Evolutionary conservation across 2,329 filamentous ascomycete species (phyloP), one percentile per base, ranked within the genome.

Genomic region (Fulvia fulva): DNA sequence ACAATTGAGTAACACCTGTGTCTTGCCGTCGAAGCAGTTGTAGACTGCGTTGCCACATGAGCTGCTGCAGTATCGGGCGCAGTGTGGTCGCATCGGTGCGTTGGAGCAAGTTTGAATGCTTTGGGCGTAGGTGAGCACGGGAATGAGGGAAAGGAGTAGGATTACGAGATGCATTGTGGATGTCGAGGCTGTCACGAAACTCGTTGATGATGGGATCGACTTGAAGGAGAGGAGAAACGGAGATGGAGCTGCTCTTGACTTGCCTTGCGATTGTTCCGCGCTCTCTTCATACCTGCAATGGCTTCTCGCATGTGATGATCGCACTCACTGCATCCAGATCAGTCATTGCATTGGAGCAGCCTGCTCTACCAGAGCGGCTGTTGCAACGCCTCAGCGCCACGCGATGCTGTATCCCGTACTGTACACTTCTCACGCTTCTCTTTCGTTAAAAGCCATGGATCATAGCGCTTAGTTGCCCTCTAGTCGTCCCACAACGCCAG

Each of bases 401-500:
- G 57, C 58, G 53, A 63, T 63, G 63, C 63, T 61, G 53, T 51
- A 43, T 34, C 56, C 56, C 57, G 46, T 62, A 65, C 56, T 59
- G 54, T 65, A 63, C 63, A 63, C 55, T 53, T 19, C 61, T 49
- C 14, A n/a, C 1, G 37, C 43, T 19, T 53, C 22, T 57, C 51
- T 16, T 11, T 55, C 44, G 8, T 43, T 43, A 41, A 11, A 11
- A 25, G 8, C 5, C 23, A n/a, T 19, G 3, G 12, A 21, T 55
- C 44, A 22, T 22, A 43, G 23, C 5, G 12, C 16, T 30, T 64
- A 81, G 68, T 81, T 81, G 53, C 76, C 77, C 45, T 78, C 78
- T 61, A 95, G 84, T 74, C 92, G 86, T 74, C 89, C 88, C 61
- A 99, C 94, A 61, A 96, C 91, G 47, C 86, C 83, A 60, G 90